Evolutionary conservation across 768 basidiomycete genomes (phyloP), one percentile per base, ranked within the genome.

Genomic region (Calocera cornea): DNA sequence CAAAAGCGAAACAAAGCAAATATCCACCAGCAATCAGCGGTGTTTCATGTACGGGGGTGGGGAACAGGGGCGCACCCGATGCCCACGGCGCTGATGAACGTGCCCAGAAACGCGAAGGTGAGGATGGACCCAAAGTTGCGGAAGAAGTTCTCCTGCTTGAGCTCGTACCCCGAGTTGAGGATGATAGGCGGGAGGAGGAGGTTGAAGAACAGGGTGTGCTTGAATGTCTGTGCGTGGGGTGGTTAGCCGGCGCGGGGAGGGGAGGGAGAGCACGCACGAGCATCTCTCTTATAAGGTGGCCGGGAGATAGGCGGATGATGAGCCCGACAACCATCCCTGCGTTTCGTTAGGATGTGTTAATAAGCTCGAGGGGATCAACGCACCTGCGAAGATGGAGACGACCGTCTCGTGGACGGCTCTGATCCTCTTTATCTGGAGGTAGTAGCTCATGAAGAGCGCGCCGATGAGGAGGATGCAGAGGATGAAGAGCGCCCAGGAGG

Each of bases 61-160:
- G n/a, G 31, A 19, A 19, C 11, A 65, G 64, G 50, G 22, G 68
- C 90, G 76, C 76, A 95, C 95, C 95, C 95, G 50, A 98, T 87
- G 16, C 94, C 97, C 49, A 98, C 86, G 34, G 97, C 92, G 1
- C 93, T 94, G 72, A 98, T 93, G 74, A 95, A 95, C 0, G 97
- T 99, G 19, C 97, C 97, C 11, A 90, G 77, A 73, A 98, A 97
- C 0, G 95, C 95, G 72, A 95, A 95, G 0, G 85, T 89, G 49
- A 97, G 81, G 71, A 99, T 99, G 31, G 94, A 95, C 11, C 92
- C 95, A 74, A 98, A 98, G 76, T 97, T 97, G 40, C 94, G 86
- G 76, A 99, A 99, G 79, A 99, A 99, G 80, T 95, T 95, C 78
- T 95, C 95, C 90, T 98, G 95, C 76, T 94, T 95, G 68, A 99